phyloP scores from a whole-genome alignment of 225 moss, liverwort and hornwort genomes.

The Pleurozium schreberi region DNA sequence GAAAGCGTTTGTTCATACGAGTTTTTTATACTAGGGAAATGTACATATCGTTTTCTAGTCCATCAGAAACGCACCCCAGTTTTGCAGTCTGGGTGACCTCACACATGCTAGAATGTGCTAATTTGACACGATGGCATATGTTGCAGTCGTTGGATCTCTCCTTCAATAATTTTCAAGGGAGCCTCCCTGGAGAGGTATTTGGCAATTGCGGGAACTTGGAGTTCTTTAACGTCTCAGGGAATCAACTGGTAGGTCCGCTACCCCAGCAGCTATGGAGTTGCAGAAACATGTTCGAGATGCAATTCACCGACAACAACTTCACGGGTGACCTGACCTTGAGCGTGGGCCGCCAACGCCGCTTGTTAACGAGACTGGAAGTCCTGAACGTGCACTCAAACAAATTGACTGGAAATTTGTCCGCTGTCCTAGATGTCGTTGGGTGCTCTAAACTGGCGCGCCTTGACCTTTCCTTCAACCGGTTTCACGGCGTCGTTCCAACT shows the following conservation, averaged over 20 bases:
- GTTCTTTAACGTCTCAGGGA: slow-evolving; percentile 9
- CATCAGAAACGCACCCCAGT: neutral
- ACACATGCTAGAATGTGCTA: neutral
- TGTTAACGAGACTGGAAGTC: slow-evolving; percentile 10
- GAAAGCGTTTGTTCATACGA: neutral
- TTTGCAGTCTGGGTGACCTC: neutral
- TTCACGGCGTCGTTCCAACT: slow-evolving; percentile 27
- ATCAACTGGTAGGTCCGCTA: slow-evolving; percentile 8
- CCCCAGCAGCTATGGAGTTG: slow-evolving; percentile 33
- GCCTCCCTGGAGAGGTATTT: slow-evolving; percentile 14
- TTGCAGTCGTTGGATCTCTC: slow-evolving; percentile 31
- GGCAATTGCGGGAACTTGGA: slow-evolving; percentile 2
- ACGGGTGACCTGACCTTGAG: slow-evolving; percentile 28
- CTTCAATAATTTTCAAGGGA: slow-evolving; percentile 17
- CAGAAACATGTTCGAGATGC: slow-evolving; percentile 12
- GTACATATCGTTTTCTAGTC: neutral
- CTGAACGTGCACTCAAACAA: slow-evolving; percentile 12
- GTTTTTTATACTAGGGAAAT: neutral
- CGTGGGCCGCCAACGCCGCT: slow-evolving; percentile 1
- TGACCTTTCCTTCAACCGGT: slow-evolving; percentile 28
- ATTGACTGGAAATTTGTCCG: slow-evolving; percentile 8
- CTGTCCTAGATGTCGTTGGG: slow-evolving; percentile 1
- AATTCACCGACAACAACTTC: slow-evolving; percentile 49
- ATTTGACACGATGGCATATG: neutral
- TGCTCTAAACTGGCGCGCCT: slow-evolving; percentile 10